Evolutionary conservation across 2,329 filamentous ascomycete genomes (phyloP), one percentile per base, ranked within the genome.

Genomic region (Hypoxylon sp.): DNA sequence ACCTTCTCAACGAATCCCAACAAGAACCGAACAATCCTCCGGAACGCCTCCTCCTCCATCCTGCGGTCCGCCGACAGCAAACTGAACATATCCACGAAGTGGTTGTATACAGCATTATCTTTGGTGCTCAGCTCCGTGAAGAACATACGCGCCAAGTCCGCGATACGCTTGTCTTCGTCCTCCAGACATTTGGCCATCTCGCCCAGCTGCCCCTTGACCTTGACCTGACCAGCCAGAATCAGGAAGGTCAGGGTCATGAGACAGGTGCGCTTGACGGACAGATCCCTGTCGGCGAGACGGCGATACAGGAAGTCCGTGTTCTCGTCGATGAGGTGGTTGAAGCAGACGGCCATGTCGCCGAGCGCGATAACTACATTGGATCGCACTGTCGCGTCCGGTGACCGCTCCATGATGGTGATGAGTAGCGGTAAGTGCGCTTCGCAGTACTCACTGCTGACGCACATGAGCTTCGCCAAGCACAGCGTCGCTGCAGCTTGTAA

Each of bases 171-270:
- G 78, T 99, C 97, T n/a, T 91, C 90, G 77, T 99, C 96, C 81
- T 99, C 96, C 31, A 99, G 87, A 74, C 96, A 99, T 83, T 99
- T 99, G 63, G 96, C 96, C 96, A 99, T 99, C 83, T 98, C 95
- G 54, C 96, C 96, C 10, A 99, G 85, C 81, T 99, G 96, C 27
- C 96, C 96, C 85, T 99, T 99, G 81, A 99, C 96, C 86, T 99
- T 99, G 83, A 99, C 95, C 81, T 99, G 96, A 27, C 97, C 96
- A 0, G 96, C 96, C 49, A 99, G 83, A 75, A 99, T 99, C 63
- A 99, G 83, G 86, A 99, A 99, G 0, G 97, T 99, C 74, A 99
- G 83, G 0, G 97, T 99, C 96, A 98, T 99, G 22, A 99, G 86
- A 81, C 96, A 99, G 0, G 97, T 99, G 10, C 96, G 90, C 85